These are phyloP conservation scores for Penicillium sp. DNA, from an alignment of 2,329 filamentous ascomycete genomes.

Conservation along the genomic window DNA sequence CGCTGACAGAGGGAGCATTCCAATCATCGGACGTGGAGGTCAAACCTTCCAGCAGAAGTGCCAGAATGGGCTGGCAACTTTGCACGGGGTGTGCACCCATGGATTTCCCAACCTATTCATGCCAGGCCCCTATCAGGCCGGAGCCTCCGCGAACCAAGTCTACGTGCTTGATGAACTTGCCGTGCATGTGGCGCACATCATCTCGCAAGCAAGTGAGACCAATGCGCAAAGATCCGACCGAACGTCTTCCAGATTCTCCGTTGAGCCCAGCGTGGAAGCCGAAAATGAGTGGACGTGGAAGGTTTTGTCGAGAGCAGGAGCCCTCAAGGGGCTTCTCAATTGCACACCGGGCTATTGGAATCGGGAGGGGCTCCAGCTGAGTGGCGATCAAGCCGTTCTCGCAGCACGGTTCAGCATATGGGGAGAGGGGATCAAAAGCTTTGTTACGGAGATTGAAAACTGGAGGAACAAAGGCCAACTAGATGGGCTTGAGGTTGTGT, in stretches of 20 bases:
- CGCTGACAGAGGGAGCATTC: constrained; percentile 37
- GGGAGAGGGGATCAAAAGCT: constrained; percentile 37
- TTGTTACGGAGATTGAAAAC: constrained; percentile 20
- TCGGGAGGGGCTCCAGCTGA: constrained; percentile 41
- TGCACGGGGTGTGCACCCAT: constrained; percentile 54
- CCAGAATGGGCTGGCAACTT: constrained; percentile 47
- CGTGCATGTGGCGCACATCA: constrained; percentile 50
- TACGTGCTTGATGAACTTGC: constrained; percentile 40
- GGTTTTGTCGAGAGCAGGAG: constrained; percentile 44
- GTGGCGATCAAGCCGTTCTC: constrained; percentile 31
- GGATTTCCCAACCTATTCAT: constrained; percentile 61
- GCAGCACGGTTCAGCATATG: constrained; percentile 31
- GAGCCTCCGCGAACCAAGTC: constrained; percentile 42
- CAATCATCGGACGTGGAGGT: constrained; percentile 49
- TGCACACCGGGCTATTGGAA: constrained; percentile 62
- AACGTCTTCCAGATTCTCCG: background rate
- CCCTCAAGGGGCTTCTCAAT: constrained; percentile 44
- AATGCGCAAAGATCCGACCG: constrained; percentile 4
- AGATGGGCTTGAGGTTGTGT: constrained; percentile 16
- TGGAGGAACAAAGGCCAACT: constrained; percentile 34
- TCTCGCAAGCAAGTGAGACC: constrained; percentile 34
- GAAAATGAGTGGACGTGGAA: constrained; percentile 52
- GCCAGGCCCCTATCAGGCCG: constrained; percentile 46
- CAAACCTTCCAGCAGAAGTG: constrained; percentile 51
- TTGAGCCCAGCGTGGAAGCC: constrained; percentile 48